Evolutionary conservation across 2,329 filamentous ascomycete genomes (phyloP).

Genomic region (Pyrenochaeta sp.): DNA sequence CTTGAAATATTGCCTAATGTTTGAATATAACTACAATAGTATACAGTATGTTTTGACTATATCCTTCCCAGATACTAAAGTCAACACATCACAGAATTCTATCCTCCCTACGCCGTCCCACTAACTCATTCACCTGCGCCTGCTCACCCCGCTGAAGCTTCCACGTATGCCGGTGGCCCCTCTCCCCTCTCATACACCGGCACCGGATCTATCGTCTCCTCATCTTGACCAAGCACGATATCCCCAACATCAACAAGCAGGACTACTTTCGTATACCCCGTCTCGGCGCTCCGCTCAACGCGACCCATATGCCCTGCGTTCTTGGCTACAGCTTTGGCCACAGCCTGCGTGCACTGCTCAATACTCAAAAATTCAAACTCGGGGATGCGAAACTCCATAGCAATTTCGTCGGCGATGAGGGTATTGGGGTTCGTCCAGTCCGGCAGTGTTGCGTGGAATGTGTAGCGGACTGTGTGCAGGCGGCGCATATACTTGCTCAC

Average conservation of each 20-base stretch:
- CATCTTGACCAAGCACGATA: constrained; percentile 4
- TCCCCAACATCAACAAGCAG: constrained; percentile 24
- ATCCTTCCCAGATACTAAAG: too few relatives aligned
- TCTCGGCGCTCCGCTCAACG: constrained; percentile 11
- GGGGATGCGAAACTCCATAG: constrained; percentile 17
- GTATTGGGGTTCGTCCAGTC: constrained; percentile 17
- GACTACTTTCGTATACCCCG: constrained; percentile 10
- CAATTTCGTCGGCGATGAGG: constrained; percentile 13
- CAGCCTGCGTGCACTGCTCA: constrained; percentile 10
- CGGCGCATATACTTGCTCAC: constrained; percentile 17
- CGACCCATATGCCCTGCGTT: constrained; percentile 18
- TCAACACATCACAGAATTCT: too few relatives aligned
- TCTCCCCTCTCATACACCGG: constrained; percentile 20
- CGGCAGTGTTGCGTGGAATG: constrained; percentile 7
- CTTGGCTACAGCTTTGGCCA: constrained; percentile 17
- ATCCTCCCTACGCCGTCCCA: too few relatives aligned
- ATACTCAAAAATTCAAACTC: constrained; percentile 3
- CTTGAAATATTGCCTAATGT: background rate
- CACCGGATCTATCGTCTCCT: constrained; percentile 13
- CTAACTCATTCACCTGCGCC: background rate
- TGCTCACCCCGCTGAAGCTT: background rate
- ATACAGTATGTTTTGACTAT: too few relatives aligned
- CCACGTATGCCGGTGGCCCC: constrained; percentile 13
- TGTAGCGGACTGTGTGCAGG: constrained; percentile 13
- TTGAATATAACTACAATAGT: background rate